phyloP scores from a whole-genome alignment of 1,284 basidiomycete species.

The Apiotrichum domesticum region DNA sequence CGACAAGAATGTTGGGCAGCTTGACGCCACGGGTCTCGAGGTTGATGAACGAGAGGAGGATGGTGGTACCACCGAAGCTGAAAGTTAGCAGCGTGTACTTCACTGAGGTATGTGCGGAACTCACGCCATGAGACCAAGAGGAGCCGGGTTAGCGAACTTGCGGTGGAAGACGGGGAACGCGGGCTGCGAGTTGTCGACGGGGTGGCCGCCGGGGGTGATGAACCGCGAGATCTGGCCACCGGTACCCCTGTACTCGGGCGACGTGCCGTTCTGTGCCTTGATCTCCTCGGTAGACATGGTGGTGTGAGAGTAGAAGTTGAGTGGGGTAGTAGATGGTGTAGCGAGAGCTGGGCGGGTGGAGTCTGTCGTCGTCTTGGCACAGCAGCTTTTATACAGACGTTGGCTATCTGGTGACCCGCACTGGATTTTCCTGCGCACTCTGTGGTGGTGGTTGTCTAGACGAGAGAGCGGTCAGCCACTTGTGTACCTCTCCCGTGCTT shows the following conservation, averaged over 20 bases:
- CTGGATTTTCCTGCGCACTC: too few species aligned
- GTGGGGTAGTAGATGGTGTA: too few species aligned
- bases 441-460: too few species aligned
- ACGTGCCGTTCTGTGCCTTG: slow-evolving; percentile 2
- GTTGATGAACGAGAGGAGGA: slow-evolving; percentile 50
- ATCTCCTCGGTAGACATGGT: slow-evolving; percentile 2
- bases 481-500: too few species aligned
- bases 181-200: slow-evolving; percentile 41
- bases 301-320: neutral
- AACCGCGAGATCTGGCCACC: slow-evolving; percentile 28
- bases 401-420: too few species aligned
- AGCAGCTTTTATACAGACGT: too few species aligned
- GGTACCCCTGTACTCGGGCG: slow-evolving; percentile 20
- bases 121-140: slow-evolving; percentile 49
- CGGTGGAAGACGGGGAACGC: slow-evolving; percentile 46
- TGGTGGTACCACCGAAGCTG: slow-evolving; percentile 52
- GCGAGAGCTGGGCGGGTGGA: too few species aligned
- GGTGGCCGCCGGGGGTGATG: slow-evolving; percentile 43
- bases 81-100: neutral
- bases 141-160: slow-evolving; percentile 52
- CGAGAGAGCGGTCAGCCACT: too few species aligned
- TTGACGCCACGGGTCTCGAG: slow-evolving; percentile 42
- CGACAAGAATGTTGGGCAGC: slow-evolving; percentile 68
- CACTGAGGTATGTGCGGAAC: slow-evolving; percentile 10
- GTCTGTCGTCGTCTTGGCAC: too few species aligned